A percentile compares a stretch with the other conserved stretches of the same genome.
phyloP scores from a whole-genome alignment of 305 asterid genomes.

The Andrographis paniculata region DNA sequence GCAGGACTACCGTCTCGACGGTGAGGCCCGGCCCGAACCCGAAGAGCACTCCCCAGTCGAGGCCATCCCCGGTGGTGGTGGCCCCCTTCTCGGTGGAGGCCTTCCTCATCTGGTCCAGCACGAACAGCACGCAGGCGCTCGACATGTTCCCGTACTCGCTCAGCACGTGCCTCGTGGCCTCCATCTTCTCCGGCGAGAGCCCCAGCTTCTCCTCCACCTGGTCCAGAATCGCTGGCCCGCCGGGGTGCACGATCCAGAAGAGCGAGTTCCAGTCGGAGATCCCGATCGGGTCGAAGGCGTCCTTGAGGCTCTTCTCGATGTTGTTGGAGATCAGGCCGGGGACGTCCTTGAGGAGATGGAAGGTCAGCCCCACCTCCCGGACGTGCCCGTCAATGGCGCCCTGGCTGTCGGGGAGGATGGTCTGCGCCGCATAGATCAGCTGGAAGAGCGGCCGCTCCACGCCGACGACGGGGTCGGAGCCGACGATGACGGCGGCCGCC shows the following conservation, averaged over 20 bases:
- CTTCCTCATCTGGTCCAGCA: slow-evolving; percentile 65
- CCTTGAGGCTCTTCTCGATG: slow-evolving; percentile 43
- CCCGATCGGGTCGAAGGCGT: slow-evolving; percentile 48
- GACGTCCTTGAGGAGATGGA: slow-evolving; percentile 49
- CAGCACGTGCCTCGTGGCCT: slow-evolving; percentile 45
- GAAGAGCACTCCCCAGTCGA: slow-evolving; percentile 65
- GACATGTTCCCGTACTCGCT: slow-evolving; percentile 70
- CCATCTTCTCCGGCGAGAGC: slow-evolving; percentile 37
- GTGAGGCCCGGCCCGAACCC: slow-evolving; percentile 86
- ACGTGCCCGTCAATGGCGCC: slow-evolving; percentile 58
- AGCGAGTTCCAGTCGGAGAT: slow-evolving; percentile 55
- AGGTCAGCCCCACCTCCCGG: slow-evolving; percentile 51
- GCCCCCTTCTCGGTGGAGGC: slow-evolving; percentile 46
- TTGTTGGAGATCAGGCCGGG: slow-evolving; percentile 47
- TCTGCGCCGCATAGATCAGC: slow-evolving; percentile 47
- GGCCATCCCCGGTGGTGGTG: slow-evolving; percentile 58
- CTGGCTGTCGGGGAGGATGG: slow-evolving; percentile 43
- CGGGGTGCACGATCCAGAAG: slow-evolving; percentile 65
- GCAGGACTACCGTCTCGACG: slow-evolving; percentile 65
- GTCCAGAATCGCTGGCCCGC: slow-evolving; percentile 62
- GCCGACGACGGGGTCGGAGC: slow-evolving; percentile 34
- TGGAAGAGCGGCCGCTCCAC: slow-evolving; percentile 46
- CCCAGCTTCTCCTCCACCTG: slow-evolving; percentile 42
- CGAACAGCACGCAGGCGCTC: slow-evolving; percentile 59
- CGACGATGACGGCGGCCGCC: slow-evolving; percentile 52